Percentiles rank a stretch among this genome's conserved stretches.
phyloP scores from a whole-genome alignment of 108 stramenopile genomes.

The Mediolabrus comicus region DNA sequence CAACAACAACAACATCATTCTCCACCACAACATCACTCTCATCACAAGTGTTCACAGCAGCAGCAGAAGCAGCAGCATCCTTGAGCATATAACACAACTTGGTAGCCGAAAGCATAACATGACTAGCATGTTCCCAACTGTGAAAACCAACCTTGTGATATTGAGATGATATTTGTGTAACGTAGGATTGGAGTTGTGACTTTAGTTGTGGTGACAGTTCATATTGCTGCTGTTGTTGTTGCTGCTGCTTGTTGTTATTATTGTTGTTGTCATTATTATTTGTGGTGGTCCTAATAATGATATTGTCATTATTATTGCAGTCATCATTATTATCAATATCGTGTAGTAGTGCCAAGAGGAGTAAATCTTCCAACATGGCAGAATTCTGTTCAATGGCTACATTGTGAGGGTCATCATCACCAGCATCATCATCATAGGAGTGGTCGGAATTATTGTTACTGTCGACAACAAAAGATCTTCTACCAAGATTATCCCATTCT shows the following conservation, averaged over 20 bases:
- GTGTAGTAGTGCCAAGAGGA: conserved; percentile 4
- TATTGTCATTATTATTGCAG: background rate
- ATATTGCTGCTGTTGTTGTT: too few relatives aligned
- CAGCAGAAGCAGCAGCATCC: conserved; percentile 6
- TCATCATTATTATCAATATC: background rate
- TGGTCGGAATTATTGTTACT: background rate
- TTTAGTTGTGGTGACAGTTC: background rate
- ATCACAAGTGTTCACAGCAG: too few relatives aligned
- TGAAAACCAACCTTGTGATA: conserved; percentile 30
- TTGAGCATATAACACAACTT: conserved; percentile 25
- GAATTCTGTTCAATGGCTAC: conserved; percentile 5
- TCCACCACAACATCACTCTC: too few relatives aligned
- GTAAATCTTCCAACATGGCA: conserved; percentile 22
- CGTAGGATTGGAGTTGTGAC: background rate
- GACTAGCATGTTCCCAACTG: conserved; percentile 29
- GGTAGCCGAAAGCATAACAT: conserved; percentile 24
- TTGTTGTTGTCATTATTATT: background rate
- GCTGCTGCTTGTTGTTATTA: too few relatives aligned
- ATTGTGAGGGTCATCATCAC: background rate
- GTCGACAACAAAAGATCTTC: background rate
- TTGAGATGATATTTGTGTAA: background rate
- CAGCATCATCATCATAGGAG: too few relatives aligned
- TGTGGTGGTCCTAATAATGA: background rate
- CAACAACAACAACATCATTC: too few relatives aligned
- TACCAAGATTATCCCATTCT: background rate